These are phyloP conservation scores for Coprinopsis strossmayeri DNA, from an alignment of 768 basidiomycete species.

Conservation along the genomic window DNA sequence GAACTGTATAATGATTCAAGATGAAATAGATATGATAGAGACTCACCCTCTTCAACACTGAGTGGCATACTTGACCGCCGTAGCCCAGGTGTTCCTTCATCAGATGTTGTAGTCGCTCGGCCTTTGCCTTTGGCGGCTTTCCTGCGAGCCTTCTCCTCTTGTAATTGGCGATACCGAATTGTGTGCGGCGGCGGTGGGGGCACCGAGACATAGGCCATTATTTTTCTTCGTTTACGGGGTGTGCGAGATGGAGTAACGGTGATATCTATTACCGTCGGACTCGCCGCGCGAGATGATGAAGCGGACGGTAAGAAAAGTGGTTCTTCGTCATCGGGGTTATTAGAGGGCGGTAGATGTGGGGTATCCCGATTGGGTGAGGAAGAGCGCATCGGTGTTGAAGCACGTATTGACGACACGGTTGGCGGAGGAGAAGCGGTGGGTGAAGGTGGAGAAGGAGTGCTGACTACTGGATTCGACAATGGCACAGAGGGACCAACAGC, in stretches of 20 bases:
- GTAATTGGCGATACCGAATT: constrained; percentile 12
- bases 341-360: not conserved
- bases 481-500: too few relatives aligned
- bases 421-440: too few relatives aligned
- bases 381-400: not conserved
- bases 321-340: constrained; percentile 20
- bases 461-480: too few relatives aligned
- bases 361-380: not conserved
- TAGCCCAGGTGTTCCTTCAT: not conserved
- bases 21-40: not conserved
- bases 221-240: constrained; percentile 5
- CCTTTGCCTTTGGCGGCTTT: constrained; percentile 6
- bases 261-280: not conserved
- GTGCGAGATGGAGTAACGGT: not conserved
- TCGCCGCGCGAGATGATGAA: constrained; percentile 27
- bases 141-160: constrained; percentile 5
- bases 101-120: not conserved
- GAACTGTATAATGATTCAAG: not conserved
- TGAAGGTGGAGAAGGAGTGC: too few relatives aligned
- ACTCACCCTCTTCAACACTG: constrained; percentile 4
- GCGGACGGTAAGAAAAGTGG: constrained; percentile 43
- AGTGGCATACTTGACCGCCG: not conserved
- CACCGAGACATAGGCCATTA: constrained; percentile 22
- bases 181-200: constrained; percentile 26
- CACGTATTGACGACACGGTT: not conserved